These are phyloP conservation scores for Plasmodium adleri DNA, from an alignment of 169 alveolate genomes.

Conservation along the genomic window DNA sequence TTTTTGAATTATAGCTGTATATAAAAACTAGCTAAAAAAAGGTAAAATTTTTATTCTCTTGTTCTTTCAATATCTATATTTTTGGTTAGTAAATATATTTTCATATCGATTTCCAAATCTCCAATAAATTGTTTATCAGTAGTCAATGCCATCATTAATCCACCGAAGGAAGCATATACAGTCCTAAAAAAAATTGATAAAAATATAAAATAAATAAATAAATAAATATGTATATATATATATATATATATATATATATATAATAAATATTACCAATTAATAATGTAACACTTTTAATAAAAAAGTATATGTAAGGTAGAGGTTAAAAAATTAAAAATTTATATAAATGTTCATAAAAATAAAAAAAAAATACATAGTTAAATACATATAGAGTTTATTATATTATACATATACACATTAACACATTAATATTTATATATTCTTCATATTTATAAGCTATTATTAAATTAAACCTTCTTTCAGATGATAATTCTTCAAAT, in stretches of 20 bases:
- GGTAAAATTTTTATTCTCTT: constrained; percentile 1
- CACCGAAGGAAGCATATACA: constrained; percentile 92
- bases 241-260: constrained; percentile 1
- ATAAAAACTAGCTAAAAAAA: constrained; percentile 3
- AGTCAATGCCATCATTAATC: constrained; percentile 92
- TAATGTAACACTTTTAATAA: too few species aligned
- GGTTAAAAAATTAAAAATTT: too few species aligned
- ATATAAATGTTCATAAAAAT: too few species aligned
- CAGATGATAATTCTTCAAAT: constrained; percentile 92
- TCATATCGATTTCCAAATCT: constrained; percentile 92
- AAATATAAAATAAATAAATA: constrained; percentile 4
- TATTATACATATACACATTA: too few species aligned
- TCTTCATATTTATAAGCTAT: not conserved
- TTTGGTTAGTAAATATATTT: constrained; percentile 88
- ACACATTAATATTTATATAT: too few species aligned
- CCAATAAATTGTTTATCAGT: constrained; percentile 94
- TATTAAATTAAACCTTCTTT: constrained; percentile 83
- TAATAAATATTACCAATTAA: not conserved
- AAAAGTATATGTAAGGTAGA: too few species aligned
- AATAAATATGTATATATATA: not conserved
- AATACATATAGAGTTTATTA: too few species aligned
- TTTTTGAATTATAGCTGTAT: constrained; percentile 6
- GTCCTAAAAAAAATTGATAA: constrained; percentile 76
- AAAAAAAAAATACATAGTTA: too few species aligned
- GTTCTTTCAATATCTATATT: constrained; percentile 76